A percentile compares a stretch with the other conserved stretches of the same genome.
These are phyloP conservation scores for Talaromyces sp. DNA, from an alignment of 2,329 filamentous ascomycete genomes.

Conservation along the genomic window DNA sequence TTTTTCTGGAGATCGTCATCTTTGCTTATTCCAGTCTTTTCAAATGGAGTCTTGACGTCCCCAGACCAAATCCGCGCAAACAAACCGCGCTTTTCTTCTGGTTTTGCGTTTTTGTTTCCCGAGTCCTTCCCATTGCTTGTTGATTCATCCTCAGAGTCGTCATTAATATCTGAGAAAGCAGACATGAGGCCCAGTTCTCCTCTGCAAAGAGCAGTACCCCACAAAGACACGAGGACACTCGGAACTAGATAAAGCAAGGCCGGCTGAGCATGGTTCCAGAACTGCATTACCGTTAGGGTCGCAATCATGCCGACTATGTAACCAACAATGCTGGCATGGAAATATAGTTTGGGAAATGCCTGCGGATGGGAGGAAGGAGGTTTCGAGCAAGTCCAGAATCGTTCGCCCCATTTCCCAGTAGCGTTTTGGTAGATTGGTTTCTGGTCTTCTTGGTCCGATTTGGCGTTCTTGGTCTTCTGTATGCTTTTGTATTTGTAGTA, in stretches of 20 bases:
- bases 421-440: constrained; percentile 46
- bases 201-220: constrained; percentile 63
- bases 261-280: constrained; percentile 78
- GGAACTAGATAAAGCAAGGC: constrained; percentile 90
- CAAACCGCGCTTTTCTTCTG: constrained; percentile 19
- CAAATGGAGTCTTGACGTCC: constrained; percentile 13
- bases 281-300: constrained; percentile 70
- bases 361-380: constrained; percentile 33
- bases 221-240: constrained; percentile 68
- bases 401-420: constrained; percentile 73
- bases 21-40: constrained; percentile 6
- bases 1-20: constrained; percentile 1
- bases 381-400: constrained; percentile 61
- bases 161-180: constrained; percentile 66
- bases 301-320: constrained; percentile 72
- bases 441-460: constrained; percentile 13
- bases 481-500: constrained; percentile 66
- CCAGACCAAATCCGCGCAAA: constrained; percentile 24
- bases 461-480: constrained; percentile 26
- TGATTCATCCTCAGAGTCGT: constrained; percentile 34
- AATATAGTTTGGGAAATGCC: constrained; percentile 77
- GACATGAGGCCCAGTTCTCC: constrained; percentile 73
- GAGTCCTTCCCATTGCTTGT: constrained; percentile 11
- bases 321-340: constrained; percentile 67
- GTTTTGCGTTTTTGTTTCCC: constrained; percentile 45